A percentile compares a stretch with the other conserved stretches of the same genome.
Evolutionary conservation across 176 grass and related monocot species (phyloP).

Genomic region (Triticum turgidum): DNA sequence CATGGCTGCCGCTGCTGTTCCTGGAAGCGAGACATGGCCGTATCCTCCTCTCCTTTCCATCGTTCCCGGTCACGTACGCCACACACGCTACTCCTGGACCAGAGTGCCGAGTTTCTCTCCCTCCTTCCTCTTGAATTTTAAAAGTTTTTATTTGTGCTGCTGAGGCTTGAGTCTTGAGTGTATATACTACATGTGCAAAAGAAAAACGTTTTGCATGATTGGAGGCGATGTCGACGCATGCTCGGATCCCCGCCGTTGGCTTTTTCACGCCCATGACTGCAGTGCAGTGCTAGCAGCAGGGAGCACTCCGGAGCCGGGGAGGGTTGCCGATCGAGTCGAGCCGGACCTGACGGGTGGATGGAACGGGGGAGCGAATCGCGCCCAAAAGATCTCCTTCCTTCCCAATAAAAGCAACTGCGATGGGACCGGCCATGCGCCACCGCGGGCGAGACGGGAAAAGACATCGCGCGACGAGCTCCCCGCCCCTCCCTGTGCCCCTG

Average conservation of each 20-base stretch:
- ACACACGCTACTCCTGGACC: neutral
- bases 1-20: neutral
- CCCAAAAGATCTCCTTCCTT: constrained; percentile 19
- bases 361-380: constrained; percentile 41
- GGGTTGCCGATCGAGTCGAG: neutral
- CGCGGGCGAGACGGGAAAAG: neutral
- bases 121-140: neutral
- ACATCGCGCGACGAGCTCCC: neutral
- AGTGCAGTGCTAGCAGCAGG: too few species aligned
- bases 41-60: neutral
- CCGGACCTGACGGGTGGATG: neutral
- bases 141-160: too few species aligned
- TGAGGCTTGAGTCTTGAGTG: too few species aligned
- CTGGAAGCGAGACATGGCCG: constrained; percentile 7
- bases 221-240: neutral
- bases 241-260: neutral
- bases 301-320: neutral
- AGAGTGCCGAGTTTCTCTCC: neutral
- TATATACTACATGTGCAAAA: neutral
- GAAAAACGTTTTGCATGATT: neutral
- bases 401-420: constrained; percentile 42
- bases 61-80: neutral
- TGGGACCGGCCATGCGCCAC: constrained; percentile 17
- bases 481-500: too few species aligned
- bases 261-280: too few species aligned